phyloP scores from a whole-genome alignment of 2,329 filamentous ascomycete species.

The Ophiostoma sp. region DNA sequence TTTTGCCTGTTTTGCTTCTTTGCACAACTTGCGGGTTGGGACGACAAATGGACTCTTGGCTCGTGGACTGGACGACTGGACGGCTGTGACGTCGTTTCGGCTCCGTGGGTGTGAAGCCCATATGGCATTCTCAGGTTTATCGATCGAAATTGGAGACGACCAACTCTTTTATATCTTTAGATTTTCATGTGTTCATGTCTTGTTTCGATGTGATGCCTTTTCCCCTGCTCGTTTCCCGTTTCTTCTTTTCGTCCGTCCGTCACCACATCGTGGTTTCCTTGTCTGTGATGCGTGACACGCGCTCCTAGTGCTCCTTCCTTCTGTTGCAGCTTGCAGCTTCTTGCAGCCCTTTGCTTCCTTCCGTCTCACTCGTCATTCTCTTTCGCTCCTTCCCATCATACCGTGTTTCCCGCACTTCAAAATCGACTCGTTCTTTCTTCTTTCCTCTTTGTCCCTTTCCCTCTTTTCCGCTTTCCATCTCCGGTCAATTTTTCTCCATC shows the following conservation, averaged over 20 bases:
- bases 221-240: neutral
- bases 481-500: neutral
- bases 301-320: neutral
- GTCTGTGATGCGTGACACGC: neutral
- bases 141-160: neutral
- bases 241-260: neutral
- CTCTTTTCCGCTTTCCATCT: neutral
- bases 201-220: neutral
- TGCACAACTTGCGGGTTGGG: neutral
- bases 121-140: neutral
- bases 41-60: neutral
- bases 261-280: neutral
- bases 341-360: neutral
- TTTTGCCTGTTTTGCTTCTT: neutral
- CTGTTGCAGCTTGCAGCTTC: neutral
- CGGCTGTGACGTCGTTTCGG: conserved; percentile 19
- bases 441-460: neutral
- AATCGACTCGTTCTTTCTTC: neutral
- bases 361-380: neutral
- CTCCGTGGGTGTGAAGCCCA: conserved; percentile 14
- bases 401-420: neutral
- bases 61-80: neutral
- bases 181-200: neutral
- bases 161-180: neutral
- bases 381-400: neutral